Evolutionary conservation across 345 rosid genomes (phyloP), one percentile per base, ranked within the genome.

Genomic region (Lumnitzera littorea): DNA sequence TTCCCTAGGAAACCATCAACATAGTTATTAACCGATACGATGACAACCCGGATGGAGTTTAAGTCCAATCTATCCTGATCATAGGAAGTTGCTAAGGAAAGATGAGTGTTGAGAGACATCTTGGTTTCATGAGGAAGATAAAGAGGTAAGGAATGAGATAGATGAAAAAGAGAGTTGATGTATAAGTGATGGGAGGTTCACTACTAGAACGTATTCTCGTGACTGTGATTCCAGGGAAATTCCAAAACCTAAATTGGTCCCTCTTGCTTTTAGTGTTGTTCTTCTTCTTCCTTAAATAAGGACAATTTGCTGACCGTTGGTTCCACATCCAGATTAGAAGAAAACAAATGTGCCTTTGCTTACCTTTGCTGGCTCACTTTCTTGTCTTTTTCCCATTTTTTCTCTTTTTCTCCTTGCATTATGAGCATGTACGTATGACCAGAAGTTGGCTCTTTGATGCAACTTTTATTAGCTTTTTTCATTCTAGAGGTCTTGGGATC

Each of bases 11-110:
- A 55, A 17, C 62, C 57, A 41, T 60, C 70, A 54, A 87, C 57
- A 66, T 62, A 75, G 16, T 68, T 57, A 36, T 78, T 85, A 78
- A 91, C 71, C 2, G 78, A 73, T 63, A 41, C 12, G 2, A 83
- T 78, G 3, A 86, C 65, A 5, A 10, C 56, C 16, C 72, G 67
- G 15, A 74, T 59, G 46, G 87, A 82, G 47, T 80, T 81, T 16
- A 78, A 73, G 66, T 63, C 62, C 13, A 75, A 76, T 61, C 60
- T 73, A 15, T 70, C 82, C n/a, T 66, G n/a, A 55, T 64, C 57
- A 52, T 67, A 53, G 0, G 60, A 53, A 62, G 36, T 64, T 4
- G 82, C 53, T 56, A 69, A 58, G 75, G 56, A 53, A 51, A 61
- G 25, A 43, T 78, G 70, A 64, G 57, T 49, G 23, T 58, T 51